Base-by-base conservation (phyloP, 139 green algal genomes). In the Chlamydomonas sp. region DNA sequence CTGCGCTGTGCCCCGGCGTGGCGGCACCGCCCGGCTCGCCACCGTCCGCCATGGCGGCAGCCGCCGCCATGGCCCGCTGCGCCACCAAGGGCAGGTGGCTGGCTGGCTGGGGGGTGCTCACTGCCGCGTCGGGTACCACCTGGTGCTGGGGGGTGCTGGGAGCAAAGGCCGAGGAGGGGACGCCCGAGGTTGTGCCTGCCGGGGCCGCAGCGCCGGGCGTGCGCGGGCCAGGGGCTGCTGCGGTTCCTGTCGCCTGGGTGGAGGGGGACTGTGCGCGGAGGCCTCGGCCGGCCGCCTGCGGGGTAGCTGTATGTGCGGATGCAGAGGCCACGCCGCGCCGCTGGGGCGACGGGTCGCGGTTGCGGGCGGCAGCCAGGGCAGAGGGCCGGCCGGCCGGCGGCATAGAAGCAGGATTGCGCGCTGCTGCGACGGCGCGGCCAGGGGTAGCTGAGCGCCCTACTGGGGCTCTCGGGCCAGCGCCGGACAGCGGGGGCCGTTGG, bases 11-110 rank as follows among this genome's bases (percentile, higher is more conserved):
- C 61, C 20, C 61, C 61, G 61, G 73, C 20, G 8, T 64, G 61
- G 18, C 61, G 78, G 78, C 58, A 69, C 59, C 18, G 80, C 31
- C 67, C 18, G 18, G 0, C 4, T 71, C 71, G 82, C 9, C 71
- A n/a, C 17, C 77, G 1, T 5, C 78, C 2, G 58, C 73, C 73
- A 81, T 67, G 14, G 83, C 62, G 15, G 83, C 83, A 1, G 63
- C 83, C 1, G 83, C 83, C 9, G 83, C n/a, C 61, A 87, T 16
- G 7, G 83, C 83, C 14, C 83, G 83, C 73, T 87, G 83, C 16
- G 83, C 83, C 5, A 73, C 83, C 2, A 87, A 62, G 62, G 83
- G 83, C 73, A 87, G 74, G 61, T 87, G 73, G 4, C 73, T 75
- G 10, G 0, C 3, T 7, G 12, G 4, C 5, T 12, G 10, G 60